Percentiles rank a stretch among this genome's conserved stretches.
Evolutionary conservation across 805 yeast species (phyloP).

Genomic region (Saccharomycopsis sp.): DNA sequence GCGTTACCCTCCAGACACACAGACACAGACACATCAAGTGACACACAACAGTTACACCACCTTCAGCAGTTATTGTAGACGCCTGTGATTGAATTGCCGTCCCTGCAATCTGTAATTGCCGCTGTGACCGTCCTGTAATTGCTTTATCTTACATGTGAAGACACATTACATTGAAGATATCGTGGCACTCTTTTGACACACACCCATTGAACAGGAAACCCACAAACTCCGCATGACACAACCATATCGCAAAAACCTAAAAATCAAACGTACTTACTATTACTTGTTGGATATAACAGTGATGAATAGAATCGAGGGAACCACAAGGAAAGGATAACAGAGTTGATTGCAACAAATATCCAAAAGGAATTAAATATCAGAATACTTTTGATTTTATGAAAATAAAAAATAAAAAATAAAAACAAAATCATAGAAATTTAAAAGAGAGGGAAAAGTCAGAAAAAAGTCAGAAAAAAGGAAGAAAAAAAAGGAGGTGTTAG

Average conservation of each 20-base stretch:
- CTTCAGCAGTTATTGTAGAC: too few species aligned
- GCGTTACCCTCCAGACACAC: too few species aligned
- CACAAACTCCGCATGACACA: background rate
- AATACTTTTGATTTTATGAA: background rate
- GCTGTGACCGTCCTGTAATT: too few species aligned
- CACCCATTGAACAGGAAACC: background rate
- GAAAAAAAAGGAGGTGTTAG: background rate
- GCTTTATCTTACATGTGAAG: too few species aligned
- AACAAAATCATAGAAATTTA: background rate
- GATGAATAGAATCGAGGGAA: slow-evolving; percentile 1
- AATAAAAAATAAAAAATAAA: too few species aligned
- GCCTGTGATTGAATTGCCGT: too few species aligned
- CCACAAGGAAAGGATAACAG: background rate
- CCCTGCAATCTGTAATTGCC: too few species aligned
- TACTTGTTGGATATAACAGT: background rate
- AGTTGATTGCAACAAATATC: background rate
- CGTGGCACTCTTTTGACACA: background rate
- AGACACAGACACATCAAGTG: too few species aligned
- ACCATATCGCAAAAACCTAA: background rate
- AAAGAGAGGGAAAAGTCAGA: background rate
- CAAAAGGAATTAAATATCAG: background rate
- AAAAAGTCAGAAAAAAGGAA: background rate
- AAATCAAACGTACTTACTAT: background rate
- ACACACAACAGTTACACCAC: too few species aligned
- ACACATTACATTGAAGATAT: too few species aligned